These are phyloP conservation scores for Cercospora janseana DNA, from an alignment of 2,329 filamentous ascomycete genomes.

Conservation along the genomic window DNA sequence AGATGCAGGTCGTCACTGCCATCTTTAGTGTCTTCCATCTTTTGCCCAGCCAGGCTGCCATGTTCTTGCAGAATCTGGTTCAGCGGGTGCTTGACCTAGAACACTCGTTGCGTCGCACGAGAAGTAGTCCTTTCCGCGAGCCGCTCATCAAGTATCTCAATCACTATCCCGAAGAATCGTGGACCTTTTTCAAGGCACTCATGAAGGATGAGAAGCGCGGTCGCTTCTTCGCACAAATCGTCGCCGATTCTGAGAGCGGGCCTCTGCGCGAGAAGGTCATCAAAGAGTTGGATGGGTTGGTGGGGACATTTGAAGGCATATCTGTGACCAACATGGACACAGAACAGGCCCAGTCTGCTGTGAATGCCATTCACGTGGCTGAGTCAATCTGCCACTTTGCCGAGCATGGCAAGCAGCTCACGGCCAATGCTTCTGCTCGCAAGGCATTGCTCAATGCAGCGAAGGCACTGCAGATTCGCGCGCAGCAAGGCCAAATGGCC, in stretches of 20 bases:
- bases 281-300: constrained; percentile 69
- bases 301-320: constrained; percentile 52
- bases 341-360: constrained; percentile 70
- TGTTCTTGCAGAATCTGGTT: constrained; percentile 86
- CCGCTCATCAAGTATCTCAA: constrained; percentile 93
- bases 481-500: constrained; percentile 67
- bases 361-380: constrained; percentile 85
- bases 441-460: constrained; percentile 61
- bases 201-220: constrained; percentile 85
- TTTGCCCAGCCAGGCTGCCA: constrained; percentile 83
- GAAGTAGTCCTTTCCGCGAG: constrained; percentile 85
- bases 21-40: constrained; percentile 97
- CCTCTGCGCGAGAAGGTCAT: constrained; percentile 72
- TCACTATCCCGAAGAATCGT: constrained; percentile 84
- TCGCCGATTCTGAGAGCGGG: constrained; percentile 71
- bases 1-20: constrained; percentile 92
- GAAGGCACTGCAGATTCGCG: constrained; percentile 73
- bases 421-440: constrained; percentile 57
- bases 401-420: constrained; percentile 65
- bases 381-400: constrained; percentile 71
- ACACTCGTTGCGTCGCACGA: constrained; percentile 76
- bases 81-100: constrained; percentile 89
- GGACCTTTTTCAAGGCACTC: constrained; percentile 73
- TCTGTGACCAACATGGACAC: constrained; percentile 58
- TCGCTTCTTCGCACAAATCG: constrained; percentile 83